Percentiles rank a stretch among this genome's conserved stretches.
Conservation (phyloP, 768 basidiomycete species). For the Auriscalpium vulgare region DNA sequence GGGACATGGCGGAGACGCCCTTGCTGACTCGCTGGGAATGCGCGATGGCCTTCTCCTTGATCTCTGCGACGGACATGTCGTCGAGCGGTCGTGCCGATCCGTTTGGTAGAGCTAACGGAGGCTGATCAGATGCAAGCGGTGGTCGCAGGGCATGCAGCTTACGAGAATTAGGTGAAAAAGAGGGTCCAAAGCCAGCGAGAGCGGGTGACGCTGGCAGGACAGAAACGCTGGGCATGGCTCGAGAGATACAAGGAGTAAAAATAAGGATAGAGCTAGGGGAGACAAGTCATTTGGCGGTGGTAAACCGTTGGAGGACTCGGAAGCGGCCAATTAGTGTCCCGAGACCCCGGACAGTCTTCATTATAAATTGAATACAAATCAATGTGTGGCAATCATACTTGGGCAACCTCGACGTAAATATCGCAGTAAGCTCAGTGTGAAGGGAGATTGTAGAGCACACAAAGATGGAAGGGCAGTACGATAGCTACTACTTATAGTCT, state of each 20-base stretch:
- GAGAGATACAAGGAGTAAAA: constrained; percentile 4
- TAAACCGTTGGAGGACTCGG: no score
- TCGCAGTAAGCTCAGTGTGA: no score
- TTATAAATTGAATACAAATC: no score
- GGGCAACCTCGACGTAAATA: no score
- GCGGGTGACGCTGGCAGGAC: constrained; percentile 33
- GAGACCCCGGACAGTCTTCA: no score
- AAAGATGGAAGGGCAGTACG: no score
- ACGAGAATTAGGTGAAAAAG: constrained; percentile 18
- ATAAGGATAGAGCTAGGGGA: constrained; percentile 10
- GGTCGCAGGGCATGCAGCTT: constrained; percentile 9
- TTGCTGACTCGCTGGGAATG: constrained; percentile 43
- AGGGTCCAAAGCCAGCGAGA: constrained; percentile 23
- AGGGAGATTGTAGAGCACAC: no score
- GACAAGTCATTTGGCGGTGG: no score
- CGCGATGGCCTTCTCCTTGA: constrained; percentile 40
- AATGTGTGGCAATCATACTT: no score
- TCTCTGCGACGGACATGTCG: constrained; percentile 33
- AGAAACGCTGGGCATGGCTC: constrained; percentile 33
- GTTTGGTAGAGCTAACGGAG: constrained; percentile 18
- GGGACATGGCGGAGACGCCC: constrained; percentile 49
- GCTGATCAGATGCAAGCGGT: constrained; percentile 4
- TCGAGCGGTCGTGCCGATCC: constrained; percentile 16
- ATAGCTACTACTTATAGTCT: no score
- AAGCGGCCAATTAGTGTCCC: no score